Percentiles rank a stretch among this genome's conserved stretches.
Conservation (phyloP, 352 stramenopile species). For the Phytophthora multivora region DNA sequence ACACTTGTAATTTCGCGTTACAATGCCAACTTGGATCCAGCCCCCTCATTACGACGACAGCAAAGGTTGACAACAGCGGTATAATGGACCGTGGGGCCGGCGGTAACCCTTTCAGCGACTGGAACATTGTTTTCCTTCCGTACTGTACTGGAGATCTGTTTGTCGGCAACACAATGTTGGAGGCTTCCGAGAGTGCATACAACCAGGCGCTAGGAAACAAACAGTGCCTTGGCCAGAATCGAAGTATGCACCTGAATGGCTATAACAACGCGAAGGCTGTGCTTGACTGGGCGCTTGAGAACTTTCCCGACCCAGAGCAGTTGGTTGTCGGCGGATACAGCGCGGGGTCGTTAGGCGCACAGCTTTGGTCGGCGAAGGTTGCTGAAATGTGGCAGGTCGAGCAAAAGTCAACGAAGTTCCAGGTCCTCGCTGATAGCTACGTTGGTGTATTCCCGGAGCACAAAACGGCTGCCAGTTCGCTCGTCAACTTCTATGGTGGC, state of each 20-base stretch:
- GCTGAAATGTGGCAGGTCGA: conserved; percentile 54
- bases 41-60: conserved; percentile 42
- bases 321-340: conserved; percentile 55
- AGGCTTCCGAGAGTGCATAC: conserved; percentile 25
- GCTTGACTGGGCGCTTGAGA: conserved; percentile 56
- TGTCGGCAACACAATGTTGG: conserved; percentile 36
- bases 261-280: conserved; percentile 63
- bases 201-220: conserved; percentile 40
- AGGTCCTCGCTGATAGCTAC: conserved; percentile 54
- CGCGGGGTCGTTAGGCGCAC: conserved; percentile 50
- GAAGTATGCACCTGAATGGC: conserved; percentile 46
- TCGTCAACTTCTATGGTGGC: conserved; percentile 54
- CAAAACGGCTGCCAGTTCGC: conserved; percentile 23
- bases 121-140: conserved; percentile 68
- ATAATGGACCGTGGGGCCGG: conserved; percentile 47
- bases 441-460: conserved; percentile 51
- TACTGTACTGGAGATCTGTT: conserved; percentile 77
- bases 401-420: conserved; percentile 44
- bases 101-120: conserved; percentile 65
- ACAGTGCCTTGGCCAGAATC: conserved; percentile 40
- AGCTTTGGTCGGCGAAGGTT: conserved; percentile 41
- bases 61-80: conserved; percentile 41
- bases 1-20: conserved; percentile 60
- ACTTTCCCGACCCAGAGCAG: conserved; percentile 58
- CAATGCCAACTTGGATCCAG: conserved; percentile 46